Evolutionary conservation across 495 filamentous ascomycete genomes (phyloP).

Genomic region (Talaromyces nanjingensis): DNA sequence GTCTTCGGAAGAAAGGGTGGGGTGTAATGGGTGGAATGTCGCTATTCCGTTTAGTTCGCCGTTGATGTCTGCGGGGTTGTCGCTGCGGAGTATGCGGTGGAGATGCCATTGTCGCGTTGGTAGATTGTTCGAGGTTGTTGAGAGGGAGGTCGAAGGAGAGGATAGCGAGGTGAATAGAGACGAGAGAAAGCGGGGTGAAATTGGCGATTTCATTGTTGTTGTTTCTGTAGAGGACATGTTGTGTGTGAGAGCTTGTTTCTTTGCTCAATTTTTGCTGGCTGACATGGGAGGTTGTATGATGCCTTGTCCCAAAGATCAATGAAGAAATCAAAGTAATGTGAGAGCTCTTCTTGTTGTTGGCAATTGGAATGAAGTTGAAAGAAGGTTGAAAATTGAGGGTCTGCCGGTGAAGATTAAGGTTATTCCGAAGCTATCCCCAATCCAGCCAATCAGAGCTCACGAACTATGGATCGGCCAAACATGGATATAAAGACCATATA

Average conservation of each 20-base stretch:
- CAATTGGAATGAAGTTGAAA: not conserved
- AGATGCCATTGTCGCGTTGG: slow-evolving; percentile 26
- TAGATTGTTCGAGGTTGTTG: not conserved
- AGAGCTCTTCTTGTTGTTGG: not conserved
- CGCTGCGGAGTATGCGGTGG: slow-evolving; percentile 34
- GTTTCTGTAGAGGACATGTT: slow-evolving; percentile 8
- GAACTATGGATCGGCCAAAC: not conserved
- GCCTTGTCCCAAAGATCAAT: not conserved
- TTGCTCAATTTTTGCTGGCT: not conserved
- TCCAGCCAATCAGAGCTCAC: not conserved
- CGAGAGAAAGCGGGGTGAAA: slow-evolving; percentile 16
- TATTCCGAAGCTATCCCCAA: not conserved
- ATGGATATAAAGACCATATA: no score
- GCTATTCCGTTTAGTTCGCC: slow-evolving; percentile 35
- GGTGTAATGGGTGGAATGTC: slow-evolving; percentile 27
- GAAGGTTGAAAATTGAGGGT: not conserved
- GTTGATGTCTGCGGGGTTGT: slow-evolving; percentile 34
- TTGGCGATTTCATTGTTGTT: not conserved
- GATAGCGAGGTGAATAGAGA: slow-evolving; percentile 23
- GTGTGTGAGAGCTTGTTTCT: not conserved
- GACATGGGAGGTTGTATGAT: not conserved
- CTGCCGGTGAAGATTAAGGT: not conserved
- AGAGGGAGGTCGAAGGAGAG: not conserved
- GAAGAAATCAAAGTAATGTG: not conserved
- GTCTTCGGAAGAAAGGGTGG: not conserved